Conservation (phyloP, 1,284 basidiomycete species). For the Sporisorium sorghi region DNA sequence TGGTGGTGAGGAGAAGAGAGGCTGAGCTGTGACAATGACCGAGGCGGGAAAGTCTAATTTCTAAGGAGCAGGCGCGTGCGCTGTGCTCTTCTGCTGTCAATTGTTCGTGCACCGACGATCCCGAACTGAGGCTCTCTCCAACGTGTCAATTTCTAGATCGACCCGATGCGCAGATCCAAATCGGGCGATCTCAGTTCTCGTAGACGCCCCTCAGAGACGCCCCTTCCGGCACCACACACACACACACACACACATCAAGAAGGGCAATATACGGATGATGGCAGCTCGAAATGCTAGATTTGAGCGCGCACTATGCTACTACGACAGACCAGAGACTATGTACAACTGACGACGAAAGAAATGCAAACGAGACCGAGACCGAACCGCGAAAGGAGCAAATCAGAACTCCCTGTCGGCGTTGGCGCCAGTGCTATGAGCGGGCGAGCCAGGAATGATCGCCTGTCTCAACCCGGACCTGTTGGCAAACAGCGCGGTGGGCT, state of each 20-base stretch:
- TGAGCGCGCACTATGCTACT: conserved; percentile 10
- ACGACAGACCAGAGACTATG: conserved; percentile 7
- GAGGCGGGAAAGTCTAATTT: not conserved
- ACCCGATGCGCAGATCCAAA: not conserved
- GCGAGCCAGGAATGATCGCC: conserved; percentile 40
- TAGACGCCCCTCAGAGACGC: too few species aligned
- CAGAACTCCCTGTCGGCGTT: conserved; percentile 48
- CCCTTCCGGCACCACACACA: too few species aligned
- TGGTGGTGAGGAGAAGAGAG: not conserved
- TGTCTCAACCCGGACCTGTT: conserved; percentile 50
- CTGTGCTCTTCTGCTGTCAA: not conserved
- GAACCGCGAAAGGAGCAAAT: not conserved
- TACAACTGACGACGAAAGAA: conserved; percentile 8
- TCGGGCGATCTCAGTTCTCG: not conserved
- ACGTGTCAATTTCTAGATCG: not conserved
- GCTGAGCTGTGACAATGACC: not conserved
- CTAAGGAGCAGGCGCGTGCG: not conserved
- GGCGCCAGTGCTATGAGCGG: conserved; percentile 43
- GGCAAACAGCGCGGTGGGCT: conserved; percentile 67
- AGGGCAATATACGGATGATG: not conserved
- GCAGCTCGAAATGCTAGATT: conserved; percentile 6
- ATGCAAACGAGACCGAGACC: conserved; percentile 15
- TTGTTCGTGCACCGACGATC: not conserved
- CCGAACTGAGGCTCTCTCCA: not conserved
- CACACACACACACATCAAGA: not conserved